A percentile compares a stretch with the other conserved stretches of the same genome.
Evolutionary conservation across 2,329 filamentous ascomycete species (phyloP).

Genomic region (Arachnomyces sp.): DNA sequence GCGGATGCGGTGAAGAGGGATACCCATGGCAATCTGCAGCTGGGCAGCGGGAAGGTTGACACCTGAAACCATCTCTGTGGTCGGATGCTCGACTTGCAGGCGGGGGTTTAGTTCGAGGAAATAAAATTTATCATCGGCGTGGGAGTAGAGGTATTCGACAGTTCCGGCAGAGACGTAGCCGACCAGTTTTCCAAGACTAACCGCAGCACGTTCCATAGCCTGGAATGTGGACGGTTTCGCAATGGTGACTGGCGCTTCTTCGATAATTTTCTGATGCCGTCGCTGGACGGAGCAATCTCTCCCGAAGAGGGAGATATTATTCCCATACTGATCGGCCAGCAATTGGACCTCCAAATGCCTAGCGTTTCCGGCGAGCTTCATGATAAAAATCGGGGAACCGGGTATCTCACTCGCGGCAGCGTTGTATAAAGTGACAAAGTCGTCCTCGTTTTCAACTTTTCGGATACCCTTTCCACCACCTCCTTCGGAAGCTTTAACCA

Average conservation of each 20-base stretch:
- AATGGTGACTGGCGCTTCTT: constrained; percentile 96
- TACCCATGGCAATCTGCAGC: constrained; percentile 97
- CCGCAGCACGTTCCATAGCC: constrained; percentile 92
- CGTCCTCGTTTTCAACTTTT: constrained; percentile 77
- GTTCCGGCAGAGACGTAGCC: constrained; percentile 98
- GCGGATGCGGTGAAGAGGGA: constrained; percentile 87
- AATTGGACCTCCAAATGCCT: constrained; percentile 96
- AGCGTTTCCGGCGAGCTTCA: constrained; percentile 96
- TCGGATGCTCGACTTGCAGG: constrained; percentile 99
- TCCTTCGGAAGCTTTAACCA: constrained; percentile 99
- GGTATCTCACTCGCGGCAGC: constrained; percentile 95
- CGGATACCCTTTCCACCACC: constrained; percentile 99
- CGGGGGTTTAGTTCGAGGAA: constrained; percentile 97
- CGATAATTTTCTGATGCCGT: constrained; percentile 98
- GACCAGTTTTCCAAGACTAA: constrained; percentile 85
- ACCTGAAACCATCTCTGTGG: constrained; percentile 97
- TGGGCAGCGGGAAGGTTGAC: constrained; percentile 96
- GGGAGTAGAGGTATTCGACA: constrained; percentile 97
- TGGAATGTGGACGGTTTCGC: constrained; percentile 83
- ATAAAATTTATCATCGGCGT: constrained; percentile 97
- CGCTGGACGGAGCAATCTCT: constrained; percentile 98
- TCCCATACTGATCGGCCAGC: constrained; percentile 96
- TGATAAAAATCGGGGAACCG: constrained; percentile 98
- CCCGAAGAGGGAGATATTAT: constrained; percentile 98
- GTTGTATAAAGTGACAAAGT: constrained; percentile 82